Evolutionary conservation across 768 basidiomycete genomes (phyloP), one percentile per base, ranked within the genome.

Genomic region (Hericium rajendrae): DNA sequence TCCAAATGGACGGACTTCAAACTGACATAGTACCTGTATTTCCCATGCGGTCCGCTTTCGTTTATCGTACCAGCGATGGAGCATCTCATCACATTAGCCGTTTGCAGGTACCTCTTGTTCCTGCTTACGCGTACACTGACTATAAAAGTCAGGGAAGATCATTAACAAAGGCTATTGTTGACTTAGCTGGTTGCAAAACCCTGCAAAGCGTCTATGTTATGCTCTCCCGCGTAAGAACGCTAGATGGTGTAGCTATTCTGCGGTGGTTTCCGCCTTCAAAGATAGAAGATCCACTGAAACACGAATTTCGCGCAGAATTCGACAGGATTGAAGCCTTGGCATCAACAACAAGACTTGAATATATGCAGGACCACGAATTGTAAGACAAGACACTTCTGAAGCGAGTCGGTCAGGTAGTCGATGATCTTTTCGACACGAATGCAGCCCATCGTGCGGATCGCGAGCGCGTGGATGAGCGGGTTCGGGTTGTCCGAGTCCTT

Each of bases 391-490:
- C 90, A 91, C 66, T 92, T 91, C 64, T 92, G 88, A 3, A 99
- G 75, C 0, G 97, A 95, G 69, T 94, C 90, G 65, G 87, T 92
- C n/a, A 99, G 82, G 72, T 98, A 99, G 74, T 97, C 94, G 71
- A 97, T 91, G 69, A 97, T 98, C 82, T 97, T 98, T 71, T 98
- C 97, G 9, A 95, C 94, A 43, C 94, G 88, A 50, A 99, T 73
- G 67, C 91, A 90, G 38, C 93, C 94, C 97, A 99, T 99, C 9
- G 97, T 99, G 39, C 95, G 85, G 69, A 98, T 97, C 38, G 97
- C 89, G 55, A 99, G 80, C 0, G 97, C 97, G 53, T 95, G 85
- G 24, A 98, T 90, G 55, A 98, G 88, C 0, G 97, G 97, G 66
- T 99, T 98, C 10, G 91, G 84, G 68, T 98, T 97, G 62, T 94